Evolutionary conservation across 257 asterid genomes (phyloP), one percentile per base, ranked within the genome.

Genomic region (Solanum appendiculatum): DNA sequence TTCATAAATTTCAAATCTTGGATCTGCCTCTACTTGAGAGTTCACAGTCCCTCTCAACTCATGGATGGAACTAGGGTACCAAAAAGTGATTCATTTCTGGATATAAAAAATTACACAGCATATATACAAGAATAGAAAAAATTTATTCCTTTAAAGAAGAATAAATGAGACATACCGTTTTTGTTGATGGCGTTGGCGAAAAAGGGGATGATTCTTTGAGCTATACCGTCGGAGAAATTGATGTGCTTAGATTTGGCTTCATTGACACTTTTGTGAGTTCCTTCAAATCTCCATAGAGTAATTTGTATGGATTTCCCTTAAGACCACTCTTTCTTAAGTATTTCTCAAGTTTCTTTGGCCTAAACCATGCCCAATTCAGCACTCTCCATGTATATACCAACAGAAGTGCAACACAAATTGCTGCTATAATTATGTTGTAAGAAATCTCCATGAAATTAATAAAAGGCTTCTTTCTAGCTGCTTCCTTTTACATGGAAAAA

Each of bases 171-270:
- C 66, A 58, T 89, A 92, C 95, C 95, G 66, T 92, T 86, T 86
- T 86, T 86, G 2, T 80, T 12, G 69, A 88, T 46, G 77, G 86
- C 5, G 1, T 87, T 21, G 12, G 44, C 25, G 33, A 68, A 20
- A 69, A 88, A 87, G 51, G 93, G 89, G 46, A 86, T 15, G 46
- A 89, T 75, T 72, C 94, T 89, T 9, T 90, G 90, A 82, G 86
- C 66, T 2, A 89, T 85, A 66, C 88, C 92, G 40, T 92, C 81
- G 7, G 91, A 85, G 70, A 92, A 86, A 27, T 66, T 56, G 23
- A 93, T 86, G 21, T 92, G 89, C 69, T 91, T 91, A 10, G 91
- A 89, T 31, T 44, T 77, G 2, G 94, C 93, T 86, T 90, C 88
- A 54, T 54, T 54, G 63, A 54, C n/a, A 16, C 18, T 51, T 51